These are phyloP conservation scores for Mesembryanthemum crystallinum DNA, from an alignment of 148 eudicot genomes.

Conservation along the genomic window DNA sequence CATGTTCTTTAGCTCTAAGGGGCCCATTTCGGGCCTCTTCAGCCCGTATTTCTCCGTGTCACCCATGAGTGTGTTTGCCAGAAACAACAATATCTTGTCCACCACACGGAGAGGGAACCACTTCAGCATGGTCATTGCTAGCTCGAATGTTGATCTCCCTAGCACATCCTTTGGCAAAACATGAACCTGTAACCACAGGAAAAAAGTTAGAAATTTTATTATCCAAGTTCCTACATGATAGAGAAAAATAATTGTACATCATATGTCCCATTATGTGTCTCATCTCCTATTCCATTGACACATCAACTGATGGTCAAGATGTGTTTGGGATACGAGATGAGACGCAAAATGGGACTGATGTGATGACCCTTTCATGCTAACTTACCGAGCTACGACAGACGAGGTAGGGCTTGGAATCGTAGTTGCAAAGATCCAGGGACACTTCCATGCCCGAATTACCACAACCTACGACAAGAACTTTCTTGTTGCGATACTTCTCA, in stretches of 20 bases:
- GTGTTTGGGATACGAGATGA: no score
- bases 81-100: conserved; percentile 54
- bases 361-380: neutral
- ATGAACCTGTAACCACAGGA: conserved; percentile 54
- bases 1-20: conserved; percentile 69
- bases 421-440: conserved; percentile 83
- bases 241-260: no score
- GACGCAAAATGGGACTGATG: neutral
- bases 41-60: conserved; percentile 66
- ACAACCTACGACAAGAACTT: conserved; percentile 81
- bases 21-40: conserved; percentile 73
- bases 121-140: conserved; percentile 57
- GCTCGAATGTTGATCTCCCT: conserved; percentile 76
- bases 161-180: conserved; percentile 71
- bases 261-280: no score
- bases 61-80: conserved; percentile 54
- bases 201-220: neutral
- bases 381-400: conserved; percentile 80
- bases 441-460: conserved; percentile 99
- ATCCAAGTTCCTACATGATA: no score
- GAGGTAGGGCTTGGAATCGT: conserved; percentile 61
- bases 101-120: conserved; percentile 57
- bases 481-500: conserved; percentile 49
- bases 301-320: no score
- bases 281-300: no score